Evolutionary conservation across 768 basidiomycete genomes (phyloP), one percentile per base, ranked within the genome.

Genomic region (Pleurotus cornucopiae): DNA sequence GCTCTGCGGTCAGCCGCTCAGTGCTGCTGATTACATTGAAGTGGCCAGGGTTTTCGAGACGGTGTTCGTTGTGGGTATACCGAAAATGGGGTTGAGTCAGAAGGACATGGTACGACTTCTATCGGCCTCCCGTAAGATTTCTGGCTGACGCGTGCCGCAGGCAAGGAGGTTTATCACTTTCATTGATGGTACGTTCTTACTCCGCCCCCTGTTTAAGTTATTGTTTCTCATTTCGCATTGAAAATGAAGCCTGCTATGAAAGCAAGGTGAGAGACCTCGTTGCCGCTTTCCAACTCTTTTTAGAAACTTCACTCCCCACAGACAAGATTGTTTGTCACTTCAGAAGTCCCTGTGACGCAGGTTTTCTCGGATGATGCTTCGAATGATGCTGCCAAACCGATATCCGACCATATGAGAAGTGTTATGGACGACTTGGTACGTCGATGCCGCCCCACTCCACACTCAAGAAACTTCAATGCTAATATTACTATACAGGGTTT

Each of bases 161-260:
- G 95, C 95, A 16, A 79, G 97, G 62, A 76, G 97, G 59, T 98
- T 99, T 67, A 99, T 99, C 66, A 95, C 95, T 0, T 98, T 98
- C 68, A 88, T 99, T 63, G 97, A 99, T 75, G 89, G 89, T 83
- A 53, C 58, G 81, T 78, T 11, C 30, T 34, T 47, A 25, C 26
- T 9, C 48, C 60, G 34, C 39, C 38, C 20, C 34, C 11, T 48
- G 23, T 30, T 40, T 30, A 48, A 23, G 26, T 41, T 11, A 34
- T 11, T 52, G 30, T 25, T 21, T 41, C 45, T 30, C 34, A 38
- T 54, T 57, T 25, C 45, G 44, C 30, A 39, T 14, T 30, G 38
- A 9, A 16, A 41, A 37, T 44, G 55, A 54, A 89, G 91, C 94
- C 20, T 95, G 93, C 65, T 96, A 96, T 63, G 94, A 96, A 67